Base-by-base conservation (phyloP, 2,329 filamentous ascomycete genomes). In the Macrophomina phaseolina region DNA sequence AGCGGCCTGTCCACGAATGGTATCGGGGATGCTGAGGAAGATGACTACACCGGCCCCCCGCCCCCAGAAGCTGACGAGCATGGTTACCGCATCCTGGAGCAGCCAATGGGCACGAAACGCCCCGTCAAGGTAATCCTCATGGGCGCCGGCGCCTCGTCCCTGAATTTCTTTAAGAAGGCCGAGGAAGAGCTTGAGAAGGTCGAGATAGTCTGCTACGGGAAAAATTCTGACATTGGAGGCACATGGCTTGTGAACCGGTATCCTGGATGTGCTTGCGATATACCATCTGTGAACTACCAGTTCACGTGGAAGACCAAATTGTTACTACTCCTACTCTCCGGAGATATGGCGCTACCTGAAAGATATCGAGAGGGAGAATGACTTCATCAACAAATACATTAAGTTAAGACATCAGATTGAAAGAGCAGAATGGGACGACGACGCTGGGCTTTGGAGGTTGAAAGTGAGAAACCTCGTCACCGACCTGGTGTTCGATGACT, bases 281-380 rank as follows among this genome's bases (percentile, higher is more conserved):
- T 84, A 9, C 81, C 82, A 0, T 77, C 74, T 23, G 81, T 82
- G 69, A 79, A 80, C 1, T 83, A 83, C 70, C 80, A 78, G 0
- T 79, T 64, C 28, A 52, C 77, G 62, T 83, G 81, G 68, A 81
- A 79, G 1, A 73, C 78, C 38, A 81, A 82, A 55, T 79, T 81
- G 3, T 84, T 82, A 81, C 75, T 83, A 81, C 70, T 81, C 79
- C 7, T 80, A 81, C 69, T 77, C 80, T 0, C 75, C 78, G 1
- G 82, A 84, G 62, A 84, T 84, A 63, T 81, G 79, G 72, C 77
- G 78, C 46, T 85, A 85, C 67, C 76, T 85, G 0, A 72, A 81
- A 65, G 82, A 82, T 68, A 81, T 85, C 16, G 82, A 80, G 69
- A 76, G 83, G 5, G 79, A 78, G 0, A 85, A 84, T 65, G 81